Conservation (phyloP, 495 filamentous ascomycete species). For the Tuber melanosporum region DNA sequence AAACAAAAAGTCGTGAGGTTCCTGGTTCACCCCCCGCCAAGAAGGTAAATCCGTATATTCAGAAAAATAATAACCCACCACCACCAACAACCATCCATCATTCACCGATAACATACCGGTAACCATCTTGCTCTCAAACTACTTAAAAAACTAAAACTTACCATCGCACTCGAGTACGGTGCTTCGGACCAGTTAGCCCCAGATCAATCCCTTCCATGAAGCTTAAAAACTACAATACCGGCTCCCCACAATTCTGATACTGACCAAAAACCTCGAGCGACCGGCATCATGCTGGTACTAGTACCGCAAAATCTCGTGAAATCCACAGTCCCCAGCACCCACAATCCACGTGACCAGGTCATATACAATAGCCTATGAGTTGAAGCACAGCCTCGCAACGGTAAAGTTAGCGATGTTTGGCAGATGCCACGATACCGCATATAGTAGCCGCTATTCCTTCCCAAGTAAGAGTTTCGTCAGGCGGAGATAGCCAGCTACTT, state of each 20-base stretch:
- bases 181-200: background rate
- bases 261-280: background rate
- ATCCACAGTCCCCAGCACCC: no score
- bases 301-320: no score
- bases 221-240: background rate
- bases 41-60: background rate
- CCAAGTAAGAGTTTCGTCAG: no score
- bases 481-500: no score
- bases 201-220: background rate
- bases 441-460: no score
- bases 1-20: background rate
- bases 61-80: background rate
- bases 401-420: no score
- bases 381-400: no score
- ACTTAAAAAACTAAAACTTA: no score
- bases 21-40: background rate
- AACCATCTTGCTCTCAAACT: background rate
- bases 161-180: no score
- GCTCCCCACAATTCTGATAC: background rate
- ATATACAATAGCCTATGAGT: no score
- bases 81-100: background rate
- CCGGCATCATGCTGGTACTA: background rate
- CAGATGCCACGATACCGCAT: no score
- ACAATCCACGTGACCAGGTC: no score
- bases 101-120: background rate